Percentiles rank a stretch among this genome's conserved stretches.
Conservation (phyloP, 345 rosid species). For the Punica granatum region DNA sequence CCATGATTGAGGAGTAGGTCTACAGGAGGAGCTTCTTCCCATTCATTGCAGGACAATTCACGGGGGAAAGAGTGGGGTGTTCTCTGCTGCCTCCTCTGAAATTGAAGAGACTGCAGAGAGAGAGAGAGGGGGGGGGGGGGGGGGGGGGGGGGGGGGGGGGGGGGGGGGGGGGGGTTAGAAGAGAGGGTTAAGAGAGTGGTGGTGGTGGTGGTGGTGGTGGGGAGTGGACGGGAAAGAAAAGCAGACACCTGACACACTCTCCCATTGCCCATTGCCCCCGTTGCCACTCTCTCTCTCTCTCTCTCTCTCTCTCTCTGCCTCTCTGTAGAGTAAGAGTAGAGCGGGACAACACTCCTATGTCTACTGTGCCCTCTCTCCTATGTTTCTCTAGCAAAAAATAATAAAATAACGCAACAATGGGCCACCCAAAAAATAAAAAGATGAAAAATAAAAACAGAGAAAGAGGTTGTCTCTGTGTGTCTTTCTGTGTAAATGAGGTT, state of each 20-base stretch:
- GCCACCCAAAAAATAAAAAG: too few species aligned
- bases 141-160: neutral
- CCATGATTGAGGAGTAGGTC: conserved; percentile 24
- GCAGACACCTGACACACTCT: conserved; percentile 6
- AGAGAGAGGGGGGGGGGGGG: neutral
- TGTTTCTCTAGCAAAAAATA: neutral
- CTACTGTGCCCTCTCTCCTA: neutral
- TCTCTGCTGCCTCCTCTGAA: neutral
- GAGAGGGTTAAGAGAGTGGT: neutral
- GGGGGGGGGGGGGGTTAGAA: neutral
- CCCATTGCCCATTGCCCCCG: neutral
- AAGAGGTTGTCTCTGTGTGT: too few species aligned
- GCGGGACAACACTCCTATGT: neutral
- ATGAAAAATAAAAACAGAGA: too few species aligned
- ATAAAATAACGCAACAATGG: neutral
- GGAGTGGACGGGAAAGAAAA: conserved; percentile 2
- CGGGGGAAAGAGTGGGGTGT: neutral
- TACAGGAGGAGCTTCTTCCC: neutral
- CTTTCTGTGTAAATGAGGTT: too few species aligned
- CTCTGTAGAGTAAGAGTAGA: neutral
- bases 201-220: neutral
- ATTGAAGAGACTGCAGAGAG: conserved; percentile 4
- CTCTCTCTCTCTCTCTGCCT: neutral
- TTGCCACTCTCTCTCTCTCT: neutral
- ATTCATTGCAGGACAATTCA: neutral